phyloP scores from a whole-genome alignment of 2,329 filamentous ascomycete species.

The Pseudogymnoascus sp. region DNA sequence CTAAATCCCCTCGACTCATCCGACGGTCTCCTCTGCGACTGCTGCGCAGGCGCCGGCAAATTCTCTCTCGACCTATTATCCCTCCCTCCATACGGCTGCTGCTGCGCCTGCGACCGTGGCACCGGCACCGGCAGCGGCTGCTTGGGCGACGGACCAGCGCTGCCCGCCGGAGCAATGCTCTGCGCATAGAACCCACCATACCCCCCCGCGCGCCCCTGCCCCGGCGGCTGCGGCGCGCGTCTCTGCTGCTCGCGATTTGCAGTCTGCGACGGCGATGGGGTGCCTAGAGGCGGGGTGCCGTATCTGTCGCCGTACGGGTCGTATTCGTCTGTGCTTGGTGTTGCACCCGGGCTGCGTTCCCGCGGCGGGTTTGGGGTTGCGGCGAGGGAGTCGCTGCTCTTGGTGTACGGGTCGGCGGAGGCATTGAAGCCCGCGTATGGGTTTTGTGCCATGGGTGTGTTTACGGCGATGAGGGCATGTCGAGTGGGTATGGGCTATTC shows the following conservation, averaged over 20 bases:
- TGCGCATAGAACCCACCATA: constrained; percentile 13
- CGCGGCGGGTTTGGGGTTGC: constrained; percentile 15
- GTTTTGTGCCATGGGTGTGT: constrained; percentile 24
- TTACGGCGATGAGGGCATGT: background rate
- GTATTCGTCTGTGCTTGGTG: constrained; percentile 23
- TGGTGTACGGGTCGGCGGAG: constrained; percentile 23
- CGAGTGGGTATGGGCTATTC: background rate
- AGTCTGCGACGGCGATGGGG: constrained; percentile 16
- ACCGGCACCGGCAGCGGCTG: background rate
- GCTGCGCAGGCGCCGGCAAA: background rate
- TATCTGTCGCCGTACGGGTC: constrained; percentile 27
- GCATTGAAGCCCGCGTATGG: constrained; percentile 24
- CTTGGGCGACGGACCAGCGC: background rate
- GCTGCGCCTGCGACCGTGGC: background rate
- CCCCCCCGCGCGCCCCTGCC: constrained; percentile 1
- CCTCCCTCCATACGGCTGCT: constrained; percentile 6
- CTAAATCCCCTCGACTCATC: background rate
- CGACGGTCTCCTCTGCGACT: background rate
- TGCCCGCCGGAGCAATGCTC: background rate
- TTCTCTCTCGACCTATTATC: background rate
- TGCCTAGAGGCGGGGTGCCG: constrained; percentile 21
- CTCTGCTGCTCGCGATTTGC: constrained; percentile 24
- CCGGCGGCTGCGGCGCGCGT: constrained; percentile 13
- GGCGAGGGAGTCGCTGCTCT: constrained; percentile 21
- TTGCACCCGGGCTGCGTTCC: background rate